Evolutionary conservation across 2,329 filamentous ascomycete genomes (phyloP).

Genomic region (Sodiomyces alkalinus): DNA sequence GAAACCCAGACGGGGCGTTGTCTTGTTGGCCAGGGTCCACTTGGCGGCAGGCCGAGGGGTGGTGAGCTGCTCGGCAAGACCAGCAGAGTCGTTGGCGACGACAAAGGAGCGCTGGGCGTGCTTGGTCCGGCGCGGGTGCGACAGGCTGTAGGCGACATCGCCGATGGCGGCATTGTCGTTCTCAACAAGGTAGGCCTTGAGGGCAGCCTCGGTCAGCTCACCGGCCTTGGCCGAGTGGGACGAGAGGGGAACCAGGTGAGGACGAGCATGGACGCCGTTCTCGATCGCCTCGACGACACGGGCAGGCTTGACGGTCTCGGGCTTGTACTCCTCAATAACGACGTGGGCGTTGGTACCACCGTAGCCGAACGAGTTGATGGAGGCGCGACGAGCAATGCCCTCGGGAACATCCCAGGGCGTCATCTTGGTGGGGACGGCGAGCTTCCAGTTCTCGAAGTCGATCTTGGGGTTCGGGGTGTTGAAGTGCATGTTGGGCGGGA

Average conservation of each 20-base stretch:
- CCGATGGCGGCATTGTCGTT: constrained; percentile 5
- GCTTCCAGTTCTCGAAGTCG: constrained; percentile 7
- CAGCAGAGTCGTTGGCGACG: constrained; percentile 6
- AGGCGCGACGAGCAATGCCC: constrained; percentile 7
- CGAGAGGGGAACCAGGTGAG: constrained; percentile 10
- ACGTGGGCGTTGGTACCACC: constrained; percentile 21
- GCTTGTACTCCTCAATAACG: constrained; percentile 10
- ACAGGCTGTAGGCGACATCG: constrained; percentile 10
- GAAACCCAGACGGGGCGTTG: constrained; percentile 9
- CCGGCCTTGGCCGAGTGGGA: constrained; percentile 10
- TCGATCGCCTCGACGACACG: constrained; percentile 2
- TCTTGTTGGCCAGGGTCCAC: constrained; percentile 8
- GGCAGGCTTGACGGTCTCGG: not conserved
- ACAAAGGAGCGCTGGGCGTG: constrained; percentile 11
- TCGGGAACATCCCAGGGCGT: constrained; percentile 2
- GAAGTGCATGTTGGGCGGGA: constrained; percentile 12
- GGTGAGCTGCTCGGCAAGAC: constrained; percentile 7
- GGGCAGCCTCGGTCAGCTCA: constrained; percentile 9
- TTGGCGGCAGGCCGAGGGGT: constrained; percentile 7
- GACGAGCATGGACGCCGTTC: constrained; percentile 8
- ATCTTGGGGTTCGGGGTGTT: constrained; percentile 11
- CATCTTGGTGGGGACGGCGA: constrained; percentile 1
- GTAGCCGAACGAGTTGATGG: constrained; percentile 21
- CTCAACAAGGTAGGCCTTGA: constrained; percentile 7
- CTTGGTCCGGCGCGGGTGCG: constrained; percentile 8